These are phyloP conservation scores for Nakazawaea peltata DNA, from an alignment of 805 yeast genomes.

Conservation along the genomic window DNA sequence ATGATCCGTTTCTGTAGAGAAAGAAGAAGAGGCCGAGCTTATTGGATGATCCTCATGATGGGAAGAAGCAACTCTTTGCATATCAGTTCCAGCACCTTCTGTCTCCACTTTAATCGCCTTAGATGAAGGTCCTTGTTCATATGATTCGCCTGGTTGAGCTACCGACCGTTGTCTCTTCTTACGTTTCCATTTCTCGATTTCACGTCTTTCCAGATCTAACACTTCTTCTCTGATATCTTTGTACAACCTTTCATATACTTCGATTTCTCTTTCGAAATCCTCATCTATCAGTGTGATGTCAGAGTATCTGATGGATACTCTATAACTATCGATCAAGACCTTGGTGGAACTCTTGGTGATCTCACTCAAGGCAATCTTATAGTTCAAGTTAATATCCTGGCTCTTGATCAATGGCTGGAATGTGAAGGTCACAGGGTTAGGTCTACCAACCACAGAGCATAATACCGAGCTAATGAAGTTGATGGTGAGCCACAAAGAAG, in stretches of 20 bases:
- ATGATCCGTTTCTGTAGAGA: conserved; percentile 16
- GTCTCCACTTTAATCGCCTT: neutral
- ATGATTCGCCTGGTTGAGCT: no score
- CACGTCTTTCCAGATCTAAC: conserved; percentile 9
- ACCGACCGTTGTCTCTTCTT: conserved; percentile 10
- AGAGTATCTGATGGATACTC: conserved; percentile 33
- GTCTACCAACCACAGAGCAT: conserved; percentile 45
- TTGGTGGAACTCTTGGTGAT: conserved; percentile 39
- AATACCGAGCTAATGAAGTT: conserved; percentile 38
- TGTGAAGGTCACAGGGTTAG: conserved; percentile 41
- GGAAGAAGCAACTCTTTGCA: conserved; percentile 17
- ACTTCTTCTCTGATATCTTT: conserved; percentile 14
- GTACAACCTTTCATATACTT: conserved; percentile 24
- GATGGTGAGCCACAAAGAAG: conserved; percentile 43
- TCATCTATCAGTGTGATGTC: conserved; percentile 32
- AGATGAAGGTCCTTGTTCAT: conserved; percentile 9
- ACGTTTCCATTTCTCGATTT: conserved; percentile 9
- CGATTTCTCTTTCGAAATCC: conserved; percentile 33
- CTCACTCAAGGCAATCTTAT: conserved; percentile 42
- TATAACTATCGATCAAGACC: conserved; percentile 43
- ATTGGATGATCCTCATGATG: no score
- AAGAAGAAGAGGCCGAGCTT: conserved; percentile 17
- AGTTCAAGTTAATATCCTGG: conserved; percentile 25
- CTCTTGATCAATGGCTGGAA: conserved; percentile 24
- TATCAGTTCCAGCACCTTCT: conserved; percentile 11